These are phyloP conservation scores for Phialophora verrucosa DNA, from an alignment of 2,329 filamentous ascomycete species.

Conservation along the genomic window DNA sequence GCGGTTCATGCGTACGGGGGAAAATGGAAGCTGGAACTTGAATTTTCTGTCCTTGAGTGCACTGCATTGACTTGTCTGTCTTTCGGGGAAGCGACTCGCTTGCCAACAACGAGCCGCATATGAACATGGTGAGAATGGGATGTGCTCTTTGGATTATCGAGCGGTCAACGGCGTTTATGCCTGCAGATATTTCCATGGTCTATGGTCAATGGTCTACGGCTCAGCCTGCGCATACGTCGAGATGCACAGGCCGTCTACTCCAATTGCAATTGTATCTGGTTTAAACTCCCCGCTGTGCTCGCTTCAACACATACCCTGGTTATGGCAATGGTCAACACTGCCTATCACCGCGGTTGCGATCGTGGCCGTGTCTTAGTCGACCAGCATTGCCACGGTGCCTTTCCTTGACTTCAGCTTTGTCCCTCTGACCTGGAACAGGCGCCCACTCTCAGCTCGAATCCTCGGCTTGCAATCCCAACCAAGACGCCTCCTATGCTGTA, in stretches of 20 bases:
- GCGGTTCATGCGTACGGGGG: conserved; percentile 13
- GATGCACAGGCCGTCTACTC: not conserved
- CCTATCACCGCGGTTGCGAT: too few species aligned
- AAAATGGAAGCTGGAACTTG: conserved; percentile 5
- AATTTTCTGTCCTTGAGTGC: conserved; percentile 14
- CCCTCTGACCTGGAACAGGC: too few species aligned
- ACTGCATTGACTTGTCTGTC: conserved; percentile 17
- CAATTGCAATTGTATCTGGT: conserved; percentile 13
- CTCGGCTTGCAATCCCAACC: too few species aligned
- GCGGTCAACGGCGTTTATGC: conserved; percentile 8
- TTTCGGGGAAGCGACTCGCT: not conserved
- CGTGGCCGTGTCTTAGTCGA: too few species aligned
- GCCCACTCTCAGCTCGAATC: too few species aligned
- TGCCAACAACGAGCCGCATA: conserved; percentile 1
- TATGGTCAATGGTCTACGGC: conserved; percentile 12
- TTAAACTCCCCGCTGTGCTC: not conserved
- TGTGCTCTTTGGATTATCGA: conserved; percentile 25
- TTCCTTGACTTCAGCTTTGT: too few species aligned
- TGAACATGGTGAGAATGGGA: conserved; percentile 6
- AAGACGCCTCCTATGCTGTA: too few species aligned
- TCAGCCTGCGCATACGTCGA: conserved; percentile 1
- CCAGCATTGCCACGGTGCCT: too few species aligned
- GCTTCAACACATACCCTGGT: not conserved
- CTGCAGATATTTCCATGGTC: conserved; percentile 13
- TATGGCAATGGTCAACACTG: not conserved